Conservation (phyloP, 768 basidiomycete species). For the Rhizopogon vulgaris region DNA sequence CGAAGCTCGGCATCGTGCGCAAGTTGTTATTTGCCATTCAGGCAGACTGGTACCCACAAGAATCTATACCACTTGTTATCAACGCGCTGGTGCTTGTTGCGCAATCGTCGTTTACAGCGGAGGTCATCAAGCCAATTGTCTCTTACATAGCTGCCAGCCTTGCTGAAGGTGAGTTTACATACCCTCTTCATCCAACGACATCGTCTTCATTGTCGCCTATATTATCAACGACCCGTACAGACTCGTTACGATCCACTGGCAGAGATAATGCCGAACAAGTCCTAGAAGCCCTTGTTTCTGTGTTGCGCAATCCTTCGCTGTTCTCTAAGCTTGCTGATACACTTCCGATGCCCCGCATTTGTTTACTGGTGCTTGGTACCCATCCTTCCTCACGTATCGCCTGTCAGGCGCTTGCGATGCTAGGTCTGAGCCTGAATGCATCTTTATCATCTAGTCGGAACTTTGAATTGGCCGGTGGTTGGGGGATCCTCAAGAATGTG, state of each 20-base stretch:
- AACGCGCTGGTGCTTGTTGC: slow-evolving; percentile 58
- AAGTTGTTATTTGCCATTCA: slow-evolving; percentile 80
- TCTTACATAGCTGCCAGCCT: slow-evolving; percentile 82
- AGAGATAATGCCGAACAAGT: slow-evolving; percentile 63
- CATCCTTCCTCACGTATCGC: slow-evolving; percentile 58
- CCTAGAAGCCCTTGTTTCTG: slow-evolving; percentile 55
- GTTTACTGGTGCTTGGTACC: slow-evolving; percentile 73
- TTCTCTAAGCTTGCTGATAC: slow-evolving; percentile 67
- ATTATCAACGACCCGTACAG: background rate
- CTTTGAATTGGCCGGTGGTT: slow-evolving; percentile 83
- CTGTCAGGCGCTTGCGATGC: slow-evolving; percentile 52
- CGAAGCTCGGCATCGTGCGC: slow-evolving; percentile 65
- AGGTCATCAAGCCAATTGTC: slow-evolving; percentile 77
- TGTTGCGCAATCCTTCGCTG: slow-evolving; percentile 49
- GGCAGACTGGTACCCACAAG: slow-evolving; percentile 65
- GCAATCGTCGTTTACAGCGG: slow-evolving; percentile 61
- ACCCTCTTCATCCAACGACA: background rate
- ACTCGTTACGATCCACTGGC: slow-evolving; percentile 20
- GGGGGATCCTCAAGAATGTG: slow-evolving; percentile 65
- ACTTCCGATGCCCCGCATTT: slow-evolving; percentile 74
- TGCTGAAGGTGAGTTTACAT: slow-evolving; percentile 46
- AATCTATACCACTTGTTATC: slow-evolving; percentile 40
- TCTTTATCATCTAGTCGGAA: slow-evolving; percentile 68
- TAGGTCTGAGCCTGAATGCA: slow-evolving; percentile 47
- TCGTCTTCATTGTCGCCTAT: slow-evolving; percentile 11